phyloP scores from a whole-genome alignment of 768 basidiomycete species.

The Omphalotus guepiniiformis region DNA sequence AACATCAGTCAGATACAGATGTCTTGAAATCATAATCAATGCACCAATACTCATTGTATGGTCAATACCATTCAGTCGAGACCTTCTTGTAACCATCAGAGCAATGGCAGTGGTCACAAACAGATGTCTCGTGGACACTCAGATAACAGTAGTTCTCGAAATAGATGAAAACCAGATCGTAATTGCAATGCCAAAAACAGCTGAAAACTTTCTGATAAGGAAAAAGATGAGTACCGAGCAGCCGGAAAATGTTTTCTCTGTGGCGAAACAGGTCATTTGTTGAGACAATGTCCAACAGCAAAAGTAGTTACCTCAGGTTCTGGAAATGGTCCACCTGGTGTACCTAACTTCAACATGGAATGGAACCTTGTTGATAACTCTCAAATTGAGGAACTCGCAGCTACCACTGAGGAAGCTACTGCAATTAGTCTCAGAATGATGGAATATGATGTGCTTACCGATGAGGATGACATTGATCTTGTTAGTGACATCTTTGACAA shows the following conservation, averaged over 20 bases:
- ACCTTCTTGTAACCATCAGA: no score
- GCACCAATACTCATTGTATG: no score
- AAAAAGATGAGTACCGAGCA: constrained; percentile 9
- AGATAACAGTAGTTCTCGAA: no score
- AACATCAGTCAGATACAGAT: no score
- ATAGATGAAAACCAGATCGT: background rate
- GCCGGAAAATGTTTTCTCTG: constrained; percentile 9
- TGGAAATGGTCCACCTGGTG: constrained; percentile 4
- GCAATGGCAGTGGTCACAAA: no score
- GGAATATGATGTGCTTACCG: no score
- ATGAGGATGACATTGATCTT: no score
- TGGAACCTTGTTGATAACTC: background rate
- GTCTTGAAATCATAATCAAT: no score
- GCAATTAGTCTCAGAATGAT: background rate
- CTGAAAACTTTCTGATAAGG: constrained; percentile 7
- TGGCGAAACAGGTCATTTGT: constrained; percentile 6
- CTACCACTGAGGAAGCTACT: constrained; percentile 2
- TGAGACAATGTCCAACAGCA: constrained; percentile 5
- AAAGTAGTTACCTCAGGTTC: background rate
- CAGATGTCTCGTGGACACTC: no score
- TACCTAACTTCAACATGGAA: constrained; percentile 1
- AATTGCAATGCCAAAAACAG: no score
- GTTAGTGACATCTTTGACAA: no score
- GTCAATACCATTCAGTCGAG: no score
- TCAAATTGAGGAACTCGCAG: background rate